A percentile compares a stretch with the other conserved stretches of the same genome.
These are phyloP conservation scores for Leucoagaricus sp. DNA, from an alignment of 1,284 basidiomycete genomes.

Conservation along the genomic window DNA sequence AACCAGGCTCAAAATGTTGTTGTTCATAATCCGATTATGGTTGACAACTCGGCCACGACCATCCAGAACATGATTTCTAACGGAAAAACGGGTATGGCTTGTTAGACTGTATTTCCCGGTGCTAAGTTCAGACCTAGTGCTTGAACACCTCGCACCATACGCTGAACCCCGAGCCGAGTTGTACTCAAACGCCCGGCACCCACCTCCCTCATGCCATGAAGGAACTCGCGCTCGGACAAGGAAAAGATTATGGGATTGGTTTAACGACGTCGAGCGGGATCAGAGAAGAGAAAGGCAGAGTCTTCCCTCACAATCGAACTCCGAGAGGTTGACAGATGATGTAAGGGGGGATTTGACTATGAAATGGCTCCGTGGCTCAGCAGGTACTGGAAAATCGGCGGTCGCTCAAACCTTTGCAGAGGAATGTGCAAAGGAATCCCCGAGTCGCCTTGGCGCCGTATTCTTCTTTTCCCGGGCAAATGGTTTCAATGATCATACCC, in stretches of 20 bases:
- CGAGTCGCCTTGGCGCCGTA: constrained; percentile 4
- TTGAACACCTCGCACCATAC: not conserved
- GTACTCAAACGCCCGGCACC: not conserved
- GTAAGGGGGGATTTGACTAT: not conserved
- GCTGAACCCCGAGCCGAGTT: not conserved
- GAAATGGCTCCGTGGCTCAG: constrained; percentile 5
- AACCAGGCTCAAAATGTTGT: no score
- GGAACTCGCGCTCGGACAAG: not conserved
- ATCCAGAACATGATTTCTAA: no score
- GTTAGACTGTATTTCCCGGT: no score
- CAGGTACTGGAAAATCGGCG: constrained; percentile 11
- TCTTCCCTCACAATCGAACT: no score
- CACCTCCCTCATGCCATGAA: not conserved
- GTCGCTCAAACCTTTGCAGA: constrained; percentile 9
- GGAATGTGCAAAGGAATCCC: not conserved
- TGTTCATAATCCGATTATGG: no score
- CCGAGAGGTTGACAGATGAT: no score
- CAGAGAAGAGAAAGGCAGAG: not conserved
- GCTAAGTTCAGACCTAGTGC: no score
- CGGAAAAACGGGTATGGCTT: no score
- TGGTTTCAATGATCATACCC: not conserved
- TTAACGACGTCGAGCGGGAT: no score
- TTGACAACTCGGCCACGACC: no score
- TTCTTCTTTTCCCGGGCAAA: constrained; percentile 17
- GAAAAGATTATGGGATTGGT: no score